Base-by-base conservation (phyloP, 2,329 filamentous ascomycete genomes). In the Cucurbitaria berberidis region DNA sequence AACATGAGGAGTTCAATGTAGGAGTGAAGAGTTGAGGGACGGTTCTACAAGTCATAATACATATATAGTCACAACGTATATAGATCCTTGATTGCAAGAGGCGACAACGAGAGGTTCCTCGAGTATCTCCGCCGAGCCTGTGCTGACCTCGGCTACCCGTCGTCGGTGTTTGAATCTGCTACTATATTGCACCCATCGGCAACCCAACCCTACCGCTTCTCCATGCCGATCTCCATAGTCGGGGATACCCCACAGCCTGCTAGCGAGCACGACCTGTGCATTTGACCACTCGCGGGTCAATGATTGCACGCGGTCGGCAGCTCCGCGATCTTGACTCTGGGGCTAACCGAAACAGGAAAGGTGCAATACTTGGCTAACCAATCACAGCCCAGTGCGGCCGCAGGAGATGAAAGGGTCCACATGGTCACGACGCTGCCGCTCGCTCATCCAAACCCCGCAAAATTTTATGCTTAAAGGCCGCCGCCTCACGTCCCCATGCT, bases 381-480 rank as follows among this genome's bases (percentile, higher is more conserved):
- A 63, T 55, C 56, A 60, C n/a, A 36, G 15, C 6, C 24, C 43
- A 27, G 24, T 30, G 16, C 40, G 16, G 42, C 21, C 32, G 45
- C 47, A 52, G 49, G 48, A 53, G 41, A 45, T 36, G 27, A n/a
- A 51, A n/a, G n/a, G 45, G 51, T 66, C 60, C 60, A 57, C 60
- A 45, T 52, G 13, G 53, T 45, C 48, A 51, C 63, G n/a, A n/a
- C n/a, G n/a, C n/a, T n/a, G n/a, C n/a, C n/a, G n/a, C n/a, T n/a
- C n/a, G n/a, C n/a, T n/a, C 24, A n/a, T 22, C 50, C 49, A 46
- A 50, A 58, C 62, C 60, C 63, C 60, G 60, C 60, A 65, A 53
- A 64, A 53, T 55, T 63, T 65, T 58, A 54, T 59, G 30, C 57
- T 65, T 61, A 59, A 65, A 63, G 30, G 13, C 8, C 45, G 48